phyloP scores from a whole-genome alignment of 2,329 filamentous ascomycete species.

The Westerdykella sp. region DNA sequence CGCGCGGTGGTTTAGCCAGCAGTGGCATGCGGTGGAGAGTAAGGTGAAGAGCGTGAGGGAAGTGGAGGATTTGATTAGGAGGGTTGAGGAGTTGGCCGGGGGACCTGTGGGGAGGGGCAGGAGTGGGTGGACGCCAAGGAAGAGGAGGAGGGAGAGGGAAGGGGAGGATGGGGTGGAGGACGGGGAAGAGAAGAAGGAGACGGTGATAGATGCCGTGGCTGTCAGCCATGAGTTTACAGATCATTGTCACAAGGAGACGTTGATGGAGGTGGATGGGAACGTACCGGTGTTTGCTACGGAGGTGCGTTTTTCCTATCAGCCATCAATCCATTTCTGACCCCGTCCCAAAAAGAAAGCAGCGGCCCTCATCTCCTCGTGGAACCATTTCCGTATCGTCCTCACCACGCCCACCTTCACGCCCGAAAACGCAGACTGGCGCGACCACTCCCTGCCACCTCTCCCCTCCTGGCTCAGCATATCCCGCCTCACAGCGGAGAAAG shows the following conservation, averaged over 20 bases:
- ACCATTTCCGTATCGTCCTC: conserved; percentile 53
- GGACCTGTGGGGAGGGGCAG: conserved; percentile 13
- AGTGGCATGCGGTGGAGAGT: conserved; percentile 55
- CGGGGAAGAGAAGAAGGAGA: conserved; percentile 13
- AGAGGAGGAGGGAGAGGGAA: conserved; percentile 25
- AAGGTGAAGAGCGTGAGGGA: conserved; percentile 51
- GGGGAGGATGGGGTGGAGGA: conserved; percentile 52
- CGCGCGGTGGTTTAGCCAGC: conserved; percentile 58
- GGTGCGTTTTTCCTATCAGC: conserved; percentile 15
- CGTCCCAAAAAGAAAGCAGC: conserved; percentile 45
- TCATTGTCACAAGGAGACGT: conserved; percentile 58
- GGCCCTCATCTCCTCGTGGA: conserved; percentile 51
- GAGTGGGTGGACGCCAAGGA: conserved; percentile 6
- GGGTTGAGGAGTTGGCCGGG: conserved; percentile 44
- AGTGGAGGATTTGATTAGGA: conserved; percentile 47
- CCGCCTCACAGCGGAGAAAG: conserved; percentile 49
- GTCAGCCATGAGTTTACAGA: conserved; percentile 64
- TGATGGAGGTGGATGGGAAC: conserved; percentile 48
- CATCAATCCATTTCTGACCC: neutral
- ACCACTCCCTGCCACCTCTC: conserved; percentile 41
- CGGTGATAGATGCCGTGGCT: conserved; percentile 52
- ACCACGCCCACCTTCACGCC: conserved; percentile 45
- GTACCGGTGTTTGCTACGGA: conserved; percentile 56
- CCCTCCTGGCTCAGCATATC: conserved; percentile 58
- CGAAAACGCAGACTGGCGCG: conserved; percentile 40